Evolutionary conservation across 345 rosid genomes (phyloP), one percentile per base, ranked within the genome.

Genomic region (Eutrema yunnanense): DNA sequence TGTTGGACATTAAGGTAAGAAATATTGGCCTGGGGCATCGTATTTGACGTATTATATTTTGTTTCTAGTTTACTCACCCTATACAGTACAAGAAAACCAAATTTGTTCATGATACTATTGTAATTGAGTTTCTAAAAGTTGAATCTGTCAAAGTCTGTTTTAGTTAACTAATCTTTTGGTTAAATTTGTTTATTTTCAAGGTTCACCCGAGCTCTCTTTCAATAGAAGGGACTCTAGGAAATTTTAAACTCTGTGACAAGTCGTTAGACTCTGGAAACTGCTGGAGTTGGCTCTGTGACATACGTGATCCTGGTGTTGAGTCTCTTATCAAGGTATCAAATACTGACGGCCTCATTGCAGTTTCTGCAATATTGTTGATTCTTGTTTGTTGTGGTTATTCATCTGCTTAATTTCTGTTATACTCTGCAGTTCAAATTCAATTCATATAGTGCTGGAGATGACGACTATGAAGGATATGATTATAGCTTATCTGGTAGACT

Each of bases 201-300:
- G 89, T 95, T 74, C 85, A 92, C 80, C 99, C 99, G 9, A 81
- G 96, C 80, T 87, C 99, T 64, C 79, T 90, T 65, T 88, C 98
- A 59, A 73, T 95, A 68, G 98, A 92, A 82, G 93, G 99, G 73
- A 87, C 92, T 62, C 74, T 95, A 65, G 99, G 98, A 77, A 95
- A 95, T 83, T 90, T 95, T 81, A 90, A 88, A 82, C 97, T 95
- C 29, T 76, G 90, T 77, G 99, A 95, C 78, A 85, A 82, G 96
- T 92, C 99, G 19, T 86, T 90, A 67, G 97, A 86, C 73, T 67
- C 79, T 40, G 88, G 86, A 73, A 81, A 87, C 72, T 83, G 82
- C 73, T 92, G 96, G 93, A 80, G 92, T 72, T 95, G 98, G 98
- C 90, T 95, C 72, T 95, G 99, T 79, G 99, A 95, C 82, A 87